phyloP scores from a whole-genome alignment of 108 stramenopile species.

The Pseudonitzschia pungens region DNA sequence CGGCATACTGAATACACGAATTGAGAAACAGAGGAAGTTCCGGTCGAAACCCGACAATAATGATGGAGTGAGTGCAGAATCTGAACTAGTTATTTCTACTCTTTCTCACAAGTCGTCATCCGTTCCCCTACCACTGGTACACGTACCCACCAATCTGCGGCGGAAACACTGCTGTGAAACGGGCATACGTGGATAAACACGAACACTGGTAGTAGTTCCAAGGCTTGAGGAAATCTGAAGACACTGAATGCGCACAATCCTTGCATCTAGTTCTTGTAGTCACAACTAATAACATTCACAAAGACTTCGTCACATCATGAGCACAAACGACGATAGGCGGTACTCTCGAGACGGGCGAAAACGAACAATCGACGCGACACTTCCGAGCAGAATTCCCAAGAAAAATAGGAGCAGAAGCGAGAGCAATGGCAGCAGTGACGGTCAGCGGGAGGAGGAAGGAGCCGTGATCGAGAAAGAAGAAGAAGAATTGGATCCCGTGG shows the following conservation, averaged over 20 bases:
- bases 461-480: neutral
- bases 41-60: neutral
- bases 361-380: neutral
- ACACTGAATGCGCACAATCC: no score
- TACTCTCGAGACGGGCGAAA: neutral
- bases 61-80: neutral
- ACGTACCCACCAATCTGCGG: no score
- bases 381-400: constrained; percentile 3
- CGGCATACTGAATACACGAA: no score
- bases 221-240: no score
- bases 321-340: neutral
- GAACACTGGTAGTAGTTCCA: no score
- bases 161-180: no score
- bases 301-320: neutral
- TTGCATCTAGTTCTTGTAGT: no score
- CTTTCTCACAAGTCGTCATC: neutral
- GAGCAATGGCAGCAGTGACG: neutral
- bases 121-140: neutral
- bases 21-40: no score
- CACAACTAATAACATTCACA: neutral
- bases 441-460: constrained; percentile 11
- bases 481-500: constrained; percentile 16
- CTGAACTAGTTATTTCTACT: neutral
- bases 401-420: constrained; percentile 4
- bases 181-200: no score